Evolutionary conservation across 805 yeast species (phyloP), one percentile per base, ranked within the genome.

Genomic region (Kuraishia molischiana): DNA sequence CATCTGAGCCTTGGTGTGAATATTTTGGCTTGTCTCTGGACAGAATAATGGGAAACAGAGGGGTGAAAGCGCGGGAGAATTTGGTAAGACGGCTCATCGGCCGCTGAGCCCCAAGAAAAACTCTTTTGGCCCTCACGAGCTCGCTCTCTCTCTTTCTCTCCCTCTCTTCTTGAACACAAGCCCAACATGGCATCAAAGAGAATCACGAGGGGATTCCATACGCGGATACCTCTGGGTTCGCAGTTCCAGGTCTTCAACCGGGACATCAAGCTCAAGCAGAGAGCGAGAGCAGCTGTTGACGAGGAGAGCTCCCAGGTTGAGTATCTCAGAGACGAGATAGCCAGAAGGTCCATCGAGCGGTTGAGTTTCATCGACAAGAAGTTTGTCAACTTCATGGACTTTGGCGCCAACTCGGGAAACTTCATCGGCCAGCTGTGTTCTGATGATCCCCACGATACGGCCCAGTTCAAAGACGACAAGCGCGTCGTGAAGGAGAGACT

Each of bases 371-470:
- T 85, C 35, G 76, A 81, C 34, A 64, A 87, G 35, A 69, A 71
- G 18, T 78, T 84, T 47, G 62, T 69, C 15, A 62, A 64, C 17
- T 69, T 80, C 26, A 58, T 85, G 41, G 94, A 85, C 52, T 69
- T 82, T 40, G 95, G 95, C 3, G 68, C 80, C 9, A 77, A 83
- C 34, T 67, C 79, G 38, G 95, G 95, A 1, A 77, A 75, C 52
- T 51, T 61, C 26, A 61, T 53, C 33, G 49, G 47, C 45, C 40
- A 50, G 24, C 36, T 61, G 24, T 19, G 54, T 24, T 64, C 60
- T 4, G 74, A 68, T 18, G 48, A 49, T 2, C 66, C 58, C 17
- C 54, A 52, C 33, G 55, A 61, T 20, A 58, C 59, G 28, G 51
- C 54, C 29, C 69, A 69, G 43, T 62, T 69, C 46, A 66, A 62